These are phyloP conservation scores for Crepidotus variabilis DNA, from an alignment of 768 basidiomycete genomes.

Conservation along the genomic window DNA sequence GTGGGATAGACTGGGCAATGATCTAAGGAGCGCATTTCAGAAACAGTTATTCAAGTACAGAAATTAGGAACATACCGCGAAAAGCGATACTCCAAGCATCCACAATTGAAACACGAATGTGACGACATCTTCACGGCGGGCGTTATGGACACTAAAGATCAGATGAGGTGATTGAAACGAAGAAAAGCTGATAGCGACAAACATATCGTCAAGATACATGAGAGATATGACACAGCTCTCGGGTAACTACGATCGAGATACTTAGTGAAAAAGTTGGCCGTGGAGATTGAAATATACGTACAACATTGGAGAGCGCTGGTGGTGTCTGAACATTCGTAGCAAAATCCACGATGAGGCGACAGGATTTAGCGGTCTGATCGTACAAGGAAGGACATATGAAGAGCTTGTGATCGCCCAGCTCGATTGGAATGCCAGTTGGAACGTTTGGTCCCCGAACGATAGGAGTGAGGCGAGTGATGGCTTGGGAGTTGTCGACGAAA, in stretches of 20 bases:
- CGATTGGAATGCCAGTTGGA: no score
- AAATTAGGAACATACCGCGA: not conserved
- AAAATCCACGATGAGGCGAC: no score
- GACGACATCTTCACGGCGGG: not conserved
- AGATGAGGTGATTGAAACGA: not conserved
- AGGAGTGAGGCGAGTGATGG: no score
- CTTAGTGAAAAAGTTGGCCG: not conserved
- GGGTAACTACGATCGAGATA: not conserved
- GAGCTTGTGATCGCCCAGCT: no score
- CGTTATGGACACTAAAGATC: not conserved
- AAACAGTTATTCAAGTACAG: not conserved
- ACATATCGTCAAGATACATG: slow-evolving; percentile 1
- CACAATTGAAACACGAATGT: not conserved
- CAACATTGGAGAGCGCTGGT: no score
- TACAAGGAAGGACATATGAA: no score
- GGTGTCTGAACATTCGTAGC: no score
- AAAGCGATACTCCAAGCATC: not conserved
- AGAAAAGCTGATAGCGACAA: not conserved
- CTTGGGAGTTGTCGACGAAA: no score
- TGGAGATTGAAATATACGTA: no score
- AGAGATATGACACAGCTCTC: slow-evolving; percentile 1
- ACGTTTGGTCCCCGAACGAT: no score
- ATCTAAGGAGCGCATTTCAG: not conserved
- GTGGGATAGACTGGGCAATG: not conserved
- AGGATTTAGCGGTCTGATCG: no score